Conservation (phyloP, 768 basidiomycete species). For the Termitomyces sp. region DNA sequence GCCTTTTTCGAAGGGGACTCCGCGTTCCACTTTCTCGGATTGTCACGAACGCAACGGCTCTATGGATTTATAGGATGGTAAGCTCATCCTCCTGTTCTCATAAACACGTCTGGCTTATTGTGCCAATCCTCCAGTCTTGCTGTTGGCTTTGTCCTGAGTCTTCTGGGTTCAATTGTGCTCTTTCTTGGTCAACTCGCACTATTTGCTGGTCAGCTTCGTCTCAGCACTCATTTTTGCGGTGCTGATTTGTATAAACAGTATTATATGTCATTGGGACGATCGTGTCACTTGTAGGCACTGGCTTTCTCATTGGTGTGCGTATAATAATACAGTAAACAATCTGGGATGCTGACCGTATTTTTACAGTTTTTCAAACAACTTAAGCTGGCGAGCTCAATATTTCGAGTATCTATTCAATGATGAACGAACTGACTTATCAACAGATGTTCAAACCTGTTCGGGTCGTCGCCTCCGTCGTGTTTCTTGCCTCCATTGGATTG, state of each 20-base stretch:
- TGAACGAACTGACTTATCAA: not conserved
- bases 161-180: constrained; percentile 74
- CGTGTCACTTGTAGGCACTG: constrained; percentile 80
- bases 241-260: constrained; percentile 37
- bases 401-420: not conserved
- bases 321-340: not conserved
- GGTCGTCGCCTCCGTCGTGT: constrained; percentile 71
- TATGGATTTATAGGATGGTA: constrained; percentile 87
- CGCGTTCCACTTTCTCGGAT: constrained; percentile 74
- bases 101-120: not conserved
- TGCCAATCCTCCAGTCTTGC: constrained; percentile 47
- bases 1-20: constrained; percentile 88
- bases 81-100: constrained; percentile 18
- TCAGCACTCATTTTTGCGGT: not conserved
- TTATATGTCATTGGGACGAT: constrained; percentile 81
- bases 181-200: constrained; percentile 62
- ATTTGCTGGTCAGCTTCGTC: constrained; percentile 63
- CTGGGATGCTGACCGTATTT: constrained; percentile 3
- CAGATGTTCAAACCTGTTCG: constrained; percentile 97
- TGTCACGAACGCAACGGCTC: constrained; percentile 75
- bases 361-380: constrained; percentile 71
- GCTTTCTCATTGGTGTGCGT: constrained; percentile 86
- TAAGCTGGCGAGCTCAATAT: constrained; percentile 53
- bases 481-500: constrained; percentile 74
- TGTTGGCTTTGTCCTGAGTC: constrained; percentile 73